Evolutionary conservation across 2,329 filamentous ascomycete genomes (phyloP), one percentile per base, ranked within the genome.

Genomic region (Phaeosphaeria sp.): DNA sequence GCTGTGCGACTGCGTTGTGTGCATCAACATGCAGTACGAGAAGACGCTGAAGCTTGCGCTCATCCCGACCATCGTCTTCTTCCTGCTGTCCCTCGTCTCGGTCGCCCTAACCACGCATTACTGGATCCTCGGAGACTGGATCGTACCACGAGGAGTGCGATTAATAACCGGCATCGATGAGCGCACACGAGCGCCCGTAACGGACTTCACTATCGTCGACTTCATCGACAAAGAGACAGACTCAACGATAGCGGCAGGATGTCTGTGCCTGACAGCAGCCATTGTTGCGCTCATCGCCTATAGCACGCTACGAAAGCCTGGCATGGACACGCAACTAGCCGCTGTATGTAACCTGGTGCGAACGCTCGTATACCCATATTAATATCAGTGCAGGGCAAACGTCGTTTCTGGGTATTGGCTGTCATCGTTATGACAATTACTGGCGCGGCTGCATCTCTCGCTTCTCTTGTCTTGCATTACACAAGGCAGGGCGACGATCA

Each of bases 121-220:
- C 53, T 74, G 71, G 71, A 68, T 73, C 30, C 53, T 72, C 9
- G 66, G 64, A 27, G 72, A 74, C 50, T 73, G 68, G 64, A 54
- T 74, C 7, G 56, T 68, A 25, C 56, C 63, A 13, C 55, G 65
- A 49, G 67, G 63, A 33, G 47, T 74, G 2, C 50, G 52, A n/a
- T 55, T 71, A 6, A 57, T 51, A 8, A 68, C 65, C 6, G 44
- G 53, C 11, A 65, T 67, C 51, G 56, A 66, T 44, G 60, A 66
- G 2, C 64, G 68, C 27, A 57, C 59, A 13, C 59, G 63, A 25
- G 57, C 46, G 33, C 67, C 60, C 49, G 59, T 56, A 5, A 62
- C 59, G 42, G 67, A 73, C 44, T 63, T 66, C 22, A 69, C 67
- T 1, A 68, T 73, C 24, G 64, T 74, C 18, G 70, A 73, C 27